A percentile compares a stretch with the other conserved stretches of the same genome.
Conservation (phyloP, 2,329 filamentous ascomycete genomes). For the Ambrosiella xylebori region DNA sequence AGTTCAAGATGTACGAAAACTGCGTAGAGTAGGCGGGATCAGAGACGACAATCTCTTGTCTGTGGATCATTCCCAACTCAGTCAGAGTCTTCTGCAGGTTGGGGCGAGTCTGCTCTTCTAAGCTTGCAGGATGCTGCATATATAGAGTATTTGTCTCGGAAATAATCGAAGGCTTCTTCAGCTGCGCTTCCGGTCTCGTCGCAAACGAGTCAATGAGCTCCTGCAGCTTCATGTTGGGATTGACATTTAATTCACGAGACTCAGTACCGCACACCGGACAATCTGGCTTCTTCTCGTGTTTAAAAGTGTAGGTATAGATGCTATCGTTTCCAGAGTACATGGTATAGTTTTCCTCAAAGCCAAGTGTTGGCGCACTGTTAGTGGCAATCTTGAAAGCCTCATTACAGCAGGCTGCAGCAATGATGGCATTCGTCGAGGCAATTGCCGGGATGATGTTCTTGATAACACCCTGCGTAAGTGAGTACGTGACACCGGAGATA, state of each 20-base stretch:
- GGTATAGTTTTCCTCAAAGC: conserved; percentile 81
- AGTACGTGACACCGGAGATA: conserved; percentile 85
- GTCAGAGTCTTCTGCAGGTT: conserved; percentile 65
- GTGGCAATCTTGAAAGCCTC: conserved; percentile 92
- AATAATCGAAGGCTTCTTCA: conserved; percentile 83
- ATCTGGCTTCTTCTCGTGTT: conserved; percentile 83
- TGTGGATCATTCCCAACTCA: conserved; percentile 55
- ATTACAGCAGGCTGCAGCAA: conserved; percentile 89
- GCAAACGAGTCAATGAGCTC: conserved; percentile 76
- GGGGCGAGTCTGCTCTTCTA: conserved; percentile 69
- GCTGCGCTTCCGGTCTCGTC: conserved; percentile 69
- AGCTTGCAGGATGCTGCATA: conserved; percentile 63
- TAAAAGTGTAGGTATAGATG: conserved; percentile 95
- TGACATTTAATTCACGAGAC: conserved; percentile 56
- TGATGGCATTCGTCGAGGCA: conserved; percentile 90
- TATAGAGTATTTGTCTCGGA: conserved; percentile 70
- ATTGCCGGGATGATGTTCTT: conserved; percentile 99
- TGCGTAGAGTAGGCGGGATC: conserved; percentile 75
- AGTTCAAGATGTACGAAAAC: conserved; percentile 38
- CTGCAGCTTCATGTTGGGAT: conserved; percentile 54
- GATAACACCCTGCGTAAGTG: conserved; percentile 88
- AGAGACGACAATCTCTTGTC: conserved; percentile 80
- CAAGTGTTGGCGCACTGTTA: conserved; percentile 61
- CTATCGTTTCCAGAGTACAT: conserved; percentile 96
- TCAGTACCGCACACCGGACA: conserved; percentile 85